Base-by-base conservation (phyloP, 805 yeast genomes). In the Candida tallmaniae region DNA sequence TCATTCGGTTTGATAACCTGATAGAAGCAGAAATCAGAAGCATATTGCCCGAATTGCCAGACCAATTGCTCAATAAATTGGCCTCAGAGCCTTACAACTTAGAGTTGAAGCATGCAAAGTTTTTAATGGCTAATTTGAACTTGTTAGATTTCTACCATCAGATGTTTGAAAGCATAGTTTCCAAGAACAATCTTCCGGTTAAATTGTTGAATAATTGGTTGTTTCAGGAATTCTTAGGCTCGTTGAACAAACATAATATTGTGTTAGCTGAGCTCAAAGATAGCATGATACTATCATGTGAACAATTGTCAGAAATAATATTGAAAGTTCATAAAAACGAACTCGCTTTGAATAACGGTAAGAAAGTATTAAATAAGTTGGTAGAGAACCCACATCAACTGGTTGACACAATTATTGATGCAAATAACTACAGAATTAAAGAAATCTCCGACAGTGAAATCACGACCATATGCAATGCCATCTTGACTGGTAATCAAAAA, bases 221-320 rank as follows among this genome's bases (percentile, higher is more conserved):
- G 6, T 76, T 86, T 6, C 89, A 90, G 58, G 89, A 86, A 43
- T 60, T 87, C 26, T 50, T 86, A 12, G 96, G 97, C 0, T 64
- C 76, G 10, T 64, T 85, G 40, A 68, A 76, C 6, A 78, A 76
- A 49, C 64, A 74, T 6, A 62, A 70, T 16, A 40, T 52, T 3
- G 50, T 71, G 6, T 39, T 63, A 4, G 59, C 62, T 29, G 40
- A 55, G 8, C 8, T 36, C 0, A 9, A 9, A 23, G 23, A 20
- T 10, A 10, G 7, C 7, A 10, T 10, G 7, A 15, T 45, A 1
- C 29, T 66, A 1, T 57, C 78, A 0, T 65, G 74, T 0, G 37
- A 49, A 0, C 64, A 60, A 25, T 65, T 89, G 27, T 65, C 77
- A 0, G 77, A 78, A 25, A 55, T 90, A 8, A 61, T 89, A 19